Evolutionary conservation across 305 asterid species (phyloP).

Genomic region (Fraxinus xanthoxyloides): DNA sequence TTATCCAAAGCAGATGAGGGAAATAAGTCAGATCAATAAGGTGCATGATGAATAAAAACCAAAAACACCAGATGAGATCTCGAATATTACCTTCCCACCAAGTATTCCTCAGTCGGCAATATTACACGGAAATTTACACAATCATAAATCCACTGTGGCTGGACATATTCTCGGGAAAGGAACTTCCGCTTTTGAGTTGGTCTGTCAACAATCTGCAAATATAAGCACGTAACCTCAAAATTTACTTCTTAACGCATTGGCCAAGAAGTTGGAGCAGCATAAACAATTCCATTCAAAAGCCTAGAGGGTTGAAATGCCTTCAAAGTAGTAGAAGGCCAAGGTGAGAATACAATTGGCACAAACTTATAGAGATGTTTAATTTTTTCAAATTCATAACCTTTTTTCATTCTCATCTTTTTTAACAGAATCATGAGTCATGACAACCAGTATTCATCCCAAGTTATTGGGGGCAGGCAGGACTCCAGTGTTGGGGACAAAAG

Average conservation of each 20-base stretch:
- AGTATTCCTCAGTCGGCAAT: conserved; percentile 74
- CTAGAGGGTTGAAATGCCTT: background rate
- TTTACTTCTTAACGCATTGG: background rate
- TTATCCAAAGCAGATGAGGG: background rate
- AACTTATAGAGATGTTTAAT: background rate
- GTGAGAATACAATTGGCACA: background rate
- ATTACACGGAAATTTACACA: conserved; percentile 78
- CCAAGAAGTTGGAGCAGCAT: background rate
- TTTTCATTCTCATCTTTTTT: background rate
- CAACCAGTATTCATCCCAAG: background rate
- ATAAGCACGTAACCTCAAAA: conserved; percentile 13
- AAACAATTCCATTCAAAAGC: background rate
- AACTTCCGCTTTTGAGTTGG: conserved; percentile 72
- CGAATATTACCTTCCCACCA: conserved; percentile 67
- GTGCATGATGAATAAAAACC: background rate
- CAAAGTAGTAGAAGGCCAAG: background rate
- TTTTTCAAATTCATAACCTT: background rate
- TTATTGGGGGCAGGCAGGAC: background rate
- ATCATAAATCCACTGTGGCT: conserved; percentile 96
- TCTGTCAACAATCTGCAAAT: conserved; percentile 85
- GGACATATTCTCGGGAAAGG: conserved; percentile 85
- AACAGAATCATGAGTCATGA: background rate
- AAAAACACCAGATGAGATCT: background rate
- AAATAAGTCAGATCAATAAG: background rate
- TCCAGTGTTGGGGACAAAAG: background rate